Base-by-base conservation (phyloP, 169 alveolate species). In the Eimeria zaria region DNA sequence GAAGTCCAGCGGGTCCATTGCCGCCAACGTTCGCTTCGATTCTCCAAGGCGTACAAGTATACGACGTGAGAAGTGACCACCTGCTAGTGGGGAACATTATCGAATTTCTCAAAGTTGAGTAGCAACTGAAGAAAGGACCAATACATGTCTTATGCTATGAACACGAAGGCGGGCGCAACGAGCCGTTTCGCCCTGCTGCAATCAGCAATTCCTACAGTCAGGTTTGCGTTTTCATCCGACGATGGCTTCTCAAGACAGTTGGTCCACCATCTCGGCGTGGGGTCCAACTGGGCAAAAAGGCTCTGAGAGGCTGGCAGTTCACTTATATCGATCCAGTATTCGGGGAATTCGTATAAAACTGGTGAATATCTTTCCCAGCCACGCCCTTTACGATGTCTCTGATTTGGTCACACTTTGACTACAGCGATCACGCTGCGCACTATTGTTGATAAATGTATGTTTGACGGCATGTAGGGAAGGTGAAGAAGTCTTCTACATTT, bases 41-140 rank as follows among this genome's bases (percentile, higher is more conserved):
- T 53, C 74, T 8, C 53, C 27, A 33, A 41, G 91, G 91, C 46
- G 6, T 55, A 14, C 91, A 83, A 7, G 53, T 83, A 39, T 83
- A 83, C 76, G 60, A 83, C 91, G 6, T 55, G 41, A 7, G 74
- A 48, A 83, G 91, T 55, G 91, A 83, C 91, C 91, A 83, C 53
- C 6, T 53, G 55, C 58, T 55, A 76, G 74, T 83, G 24, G 91
- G 41, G 9, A 53, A 41, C 74, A 7, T 83, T 36, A 83, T 83
- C 55, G 91, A 83, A 55, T 83, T 83, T 51, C 67, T 78, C 20
- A 78, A 78, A 46, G 20, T 24, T 27, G 88, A 78, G 22, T 48
- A 33, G 27, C 30, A 33, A 12, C 6, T 12, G 51, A 62, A 24
- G 36, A 27, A 24, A 62, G 2, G 24, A 62, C 36, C 36, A 27